Percentiles rank a stretch among this genome's conserved stretches.
These are phyloP conservation scores for Rhizophora apiculata DNA, from an alignment of 345 rosid genomes.

Conservation along the genomic window DNA sequence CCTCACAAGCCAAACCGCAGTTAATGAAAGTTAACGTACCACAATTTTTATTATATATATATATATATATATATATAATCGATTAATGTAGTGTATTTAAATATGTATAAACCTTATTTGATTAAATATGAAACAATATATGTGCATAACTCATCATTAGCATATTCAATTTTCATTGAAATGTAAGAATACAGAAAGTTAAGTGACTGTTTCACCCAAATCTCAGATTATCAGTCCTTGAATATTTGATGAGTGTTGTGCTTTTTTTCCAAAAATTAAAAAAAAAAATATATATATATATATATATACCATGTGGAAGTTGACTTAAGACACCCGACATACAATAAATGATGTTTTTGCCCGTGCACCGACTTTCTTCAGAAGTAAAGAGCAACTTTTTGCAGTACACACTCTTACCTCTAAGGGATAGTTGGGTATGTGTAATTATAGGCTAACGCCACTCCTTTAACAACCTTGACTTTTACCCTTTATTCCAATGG, in stretches of 20 bases:
- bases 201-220: background rate
- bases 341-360: constrained; percentile 38
- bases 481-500: background rate
- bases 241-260: background rate
- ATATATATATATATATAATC: no score
- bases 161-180: no score
- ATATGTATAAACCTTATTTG: no score
- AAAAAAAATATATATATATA: no score
- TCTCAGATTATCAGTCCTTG: background rate
- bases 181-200: no score
- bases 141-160: no score
- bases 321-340: constrained; percentile 35
- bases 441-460: constrained; percentile 10
- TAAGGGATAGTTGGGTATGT: background rate
- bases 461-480: constrained; percentile 3
- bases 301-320: background rate
- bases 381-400: background rate
- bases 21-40: no score
- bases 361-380: constrained; percentile 20
- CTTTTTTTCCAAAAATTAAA: background rate
- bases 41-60: no score
- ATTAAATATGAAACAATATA: no score
- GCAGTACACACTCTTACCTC: background rate
- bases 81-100: no score
- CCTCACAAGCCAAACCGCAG: no score